These are phyloP conservation scores for Penicillium rolfsii DNA, from an alignment of 2,329 filamentous ascomycete genomes.

Conservation along the genomic window DNA sequence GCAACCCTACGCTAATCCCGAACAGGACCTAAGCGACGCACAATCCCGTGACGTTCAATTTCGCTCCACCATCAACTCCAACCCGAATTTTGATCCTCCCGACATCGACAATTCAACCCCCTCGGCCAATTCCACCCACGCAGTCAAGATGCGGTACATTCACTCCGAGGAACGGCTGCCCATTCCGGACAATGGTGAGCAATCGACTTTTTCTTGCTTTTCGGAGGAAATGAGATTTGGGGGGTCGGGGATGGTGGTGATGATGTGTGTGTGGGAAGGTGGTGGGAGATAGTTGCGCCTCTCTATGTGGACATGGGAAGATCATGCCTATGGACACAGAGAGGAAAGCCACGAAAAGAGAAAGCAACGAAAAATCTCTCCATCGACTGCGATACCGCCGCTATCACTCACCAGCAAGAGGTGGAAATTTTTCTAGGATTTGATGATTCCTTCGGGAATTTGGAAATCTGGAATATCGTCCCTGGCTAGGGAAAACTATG, in stretches of 20 bases:
- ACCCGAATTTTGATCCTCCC: slow-evolving; percentile 46
- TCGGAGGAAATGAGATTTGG: slow-evolving; percentile 20
- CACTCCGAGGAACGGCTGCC: slow-evolving; percentile 94
- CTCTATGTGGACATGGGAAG: slow-evolving; percentile 4
- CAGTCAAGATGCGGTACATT: slow-evolving; percentile 98
- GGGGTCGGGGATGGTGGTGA: slow-evolving; percentile 7
- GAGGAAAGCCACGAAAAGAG: background rate
- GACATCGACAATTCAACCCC: slow-evolving; percentile 46
- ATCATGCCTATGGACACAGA: slow-evolving; percentile 3
- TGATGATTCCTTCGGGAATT: background rate
- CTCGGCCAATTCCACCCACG: slow-evolving; percentile 47
- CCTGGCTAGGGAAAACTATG: background rate
- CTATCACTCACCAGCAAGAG: slow-evolving; percentile 11
- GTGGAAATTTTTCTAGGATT: slow-evolving; percentile 7
- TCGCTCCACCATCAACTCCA: slow-evolving; percentile 45
- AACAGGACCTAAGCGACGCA: slow-evolving; percentile 49
- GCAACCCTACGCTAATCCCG: slow-evolving; percentile 46
- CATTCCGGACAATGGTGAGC: slow-evolving; percentile 96
- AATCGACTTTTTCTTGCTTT: slow-evolving; percentile 37
- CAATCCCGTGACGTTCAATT: slow-evolving; percentile 45
- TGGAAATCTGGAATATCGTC: background rate
- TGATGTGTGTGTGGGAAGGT: slow-evolving; percentile 11
- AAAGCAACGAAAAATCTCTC: background rate
- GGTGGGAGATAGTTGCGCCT: slow-evolving; percentile 20
- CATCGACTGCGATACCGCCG: slow-evolving; percentile 11